A percentile compares a stretch with the other conserved stretches of the same genome.
Conservation (phyloP, 306 rosid species). For the Citrullus colocynthis region DNA sequence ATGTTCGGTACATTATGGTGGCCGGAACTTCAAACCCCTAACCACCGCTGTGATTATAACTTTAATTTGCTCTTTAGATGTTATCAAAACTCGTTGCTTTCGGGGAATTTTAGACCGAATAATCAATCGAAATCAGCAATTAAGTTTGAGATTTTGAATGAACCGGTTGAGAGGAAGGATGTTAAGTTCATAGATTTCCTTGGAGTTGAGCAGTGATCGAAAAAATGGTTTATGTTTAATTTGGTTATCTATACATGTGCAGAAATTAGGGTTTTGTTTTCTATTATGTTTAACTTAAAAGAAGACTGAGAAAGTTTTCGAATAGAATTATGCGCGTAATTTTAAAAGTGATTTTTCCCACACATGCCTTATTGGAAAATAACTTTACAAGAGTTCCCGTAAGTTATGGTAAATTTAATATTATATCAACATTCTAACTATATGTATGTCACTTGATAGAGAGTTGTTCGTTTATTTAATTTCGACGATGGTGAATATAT, state of each 20-base stretch:
- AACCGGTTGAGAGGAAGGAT: conserved; percentile 11
- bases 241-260: not conserved
- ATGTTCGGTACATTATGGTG: not conserved
- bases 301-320: not conserved
- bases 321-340: not conserved
- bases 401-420: no score
- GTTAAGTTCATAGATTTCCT: conserved; percentile 51
- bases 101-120: not conserved
- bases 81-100: not conserved
- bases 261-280: not conserved
- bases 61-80: not conserved
- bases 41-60: not conserved
- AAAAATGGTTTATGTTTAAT: not conserved
- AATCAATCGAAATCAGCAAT: not conserved
- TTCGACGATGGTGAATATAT: not conserved
- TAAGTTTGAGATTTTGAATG: conserved; percentile 3
- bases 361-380: no score
- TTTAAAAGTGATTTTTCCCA: no score
- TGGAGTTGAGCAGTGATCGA: conserved; percentile 26
- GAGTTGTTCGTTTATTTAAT: no score
- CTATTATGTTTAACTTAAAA: not conserved
- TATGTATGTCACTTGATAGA: no score
- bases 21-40: not conserved
- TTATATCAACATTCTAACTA: no score
- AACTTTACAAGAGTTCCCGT: no score